These are phyloP conservation scores for Sporisorium exsertum DNA, from an alignment of 1,284 basidiomycete genomes.

Conservation along the genomic window DNA sequence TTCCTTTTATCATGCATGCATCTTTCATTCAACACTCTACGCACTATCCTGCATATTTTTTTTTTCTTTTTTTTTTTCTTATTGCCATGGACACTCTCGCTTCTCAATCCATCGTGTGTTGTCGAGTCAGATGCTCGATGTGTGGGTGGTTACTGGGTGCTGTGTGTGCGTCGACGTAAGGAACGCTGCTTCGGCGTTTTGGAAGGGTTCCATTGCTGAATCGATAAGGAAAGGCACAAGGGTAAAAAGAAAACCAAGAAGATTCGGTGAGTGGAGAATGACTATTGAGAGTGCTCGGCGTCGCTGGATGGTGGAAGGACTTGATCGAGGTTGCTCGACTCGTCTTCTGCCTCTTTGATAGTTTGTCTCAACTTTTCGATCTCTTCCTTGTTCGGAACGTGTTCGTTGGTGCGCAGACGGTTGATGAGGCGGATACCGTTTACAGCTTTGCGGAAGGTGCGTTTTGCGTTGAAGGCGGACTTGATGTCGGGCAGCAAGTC, in stretches of 20 bases:
- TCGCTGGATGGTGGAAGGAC: slow-evolving; percentile 27
- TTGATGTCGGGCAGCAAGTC: slow-evolving; percentile 68
- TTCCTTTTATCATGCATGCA: slow-evolving; percentile 7
- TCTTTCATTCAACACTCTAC: slow-evolving; percentile 2
- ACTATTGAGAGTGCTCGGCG: neutral
- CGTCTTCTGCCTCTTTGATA: slow-evolving; percentile 50
- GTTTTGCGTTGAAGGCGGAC: slow-evolving; percentile 67
- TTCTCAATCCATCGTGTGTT: too few species aligned
- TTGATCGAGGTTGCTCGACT: slow-evolving; percentile 49
- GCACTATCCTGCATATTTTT: slow-evolving; percentile 17
- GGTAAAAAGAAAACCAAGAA: neutral
- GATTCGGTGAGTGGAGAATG: neutral
- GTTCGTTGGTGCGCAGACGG: slow-evolving; percentile 45
- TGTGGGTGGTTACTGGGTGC: too few species aligned
- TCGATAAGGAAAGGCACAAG: too few species aligned
- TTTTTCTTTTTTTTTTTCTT: neutral
- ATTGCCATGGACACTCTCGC: slow-evolving; percentile 3
- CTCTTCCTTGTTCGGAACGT: slow-evolving; percentile 42
- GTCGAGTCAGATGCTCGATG: too few species aligned
- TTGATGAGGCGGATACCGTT: slow-evolving; percentile 66
- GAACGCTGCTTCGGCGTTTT: too few species aligned
- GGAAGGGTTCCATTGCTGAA: too few species aligned
- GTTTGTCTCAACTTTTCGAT: slow-evolving; percentile 47
- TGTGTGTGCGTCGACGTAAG: too few species aligned
- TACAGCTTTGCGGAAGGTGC: slow-evolving; percentile 66